Base-by-base conservation (phyloP, 2,329 filamentous ascomycete species). In the Alternaria triticimaculans region DNA sequence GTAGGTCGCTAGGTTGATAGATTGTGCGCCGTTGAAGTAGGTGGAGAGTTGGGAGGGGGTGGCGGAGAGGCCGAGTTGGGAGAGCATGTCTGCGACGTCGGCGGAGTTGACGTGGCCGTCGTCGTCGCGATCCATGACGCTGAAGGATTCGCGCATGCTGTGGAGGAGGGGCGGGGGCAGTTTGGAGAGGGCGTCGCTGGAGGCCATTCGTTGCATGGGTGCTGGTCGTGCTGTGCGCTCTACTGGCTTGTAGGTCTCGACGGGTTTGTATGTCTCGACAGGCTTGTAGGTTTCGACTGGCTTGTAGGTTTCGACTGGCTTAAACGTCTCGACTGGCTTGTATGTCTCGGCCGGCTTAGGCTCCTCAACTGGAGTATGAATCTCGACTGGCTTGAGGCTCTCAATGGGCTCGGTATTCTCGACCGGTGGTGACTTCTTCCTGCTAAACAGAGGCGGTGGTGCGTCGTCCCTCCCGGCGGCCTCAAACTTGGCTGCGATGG, bases 101-200 rank as follows among this genome's bases (percentile, higher is more conserved):
- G 95, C 91, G 63, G 91, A 87, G 69, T 90, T 92, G 65, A 99
- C 90, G 55, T 88, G 84, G 18, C 95, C 94, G 75, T 96, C 93
- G 74, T 93, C 94, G 80, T 96, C 91, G 64, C 93, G 87, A 80
- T 98, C 96, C 50, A 99, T 86, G 63, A 97, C 94, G 80, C 96
- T 93, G 80, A 98, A 99, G 0, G 92, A 93, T 77, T 98, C 95
- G 64, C 96, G 89, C 81, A 99, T 87, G 72, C 93, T 92, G 74
- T 94, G 89, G 37, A 97, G 89, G 72, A 97, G 93, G 4, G 92
- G 86, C 3, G 93, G 89, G 41, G 95, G 92, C 45, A 98, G 82
- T 74, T 92, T 90, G 3, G 90, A 89, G 48, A 94, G 83, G 15
- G 74, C 71, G 58, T 77, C 77, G 55, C 56, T 75, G 5, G 72